Conservation (phyloP, 202 grass and related monocot genomes). For the Tripidium arundinaceum region DNA sequence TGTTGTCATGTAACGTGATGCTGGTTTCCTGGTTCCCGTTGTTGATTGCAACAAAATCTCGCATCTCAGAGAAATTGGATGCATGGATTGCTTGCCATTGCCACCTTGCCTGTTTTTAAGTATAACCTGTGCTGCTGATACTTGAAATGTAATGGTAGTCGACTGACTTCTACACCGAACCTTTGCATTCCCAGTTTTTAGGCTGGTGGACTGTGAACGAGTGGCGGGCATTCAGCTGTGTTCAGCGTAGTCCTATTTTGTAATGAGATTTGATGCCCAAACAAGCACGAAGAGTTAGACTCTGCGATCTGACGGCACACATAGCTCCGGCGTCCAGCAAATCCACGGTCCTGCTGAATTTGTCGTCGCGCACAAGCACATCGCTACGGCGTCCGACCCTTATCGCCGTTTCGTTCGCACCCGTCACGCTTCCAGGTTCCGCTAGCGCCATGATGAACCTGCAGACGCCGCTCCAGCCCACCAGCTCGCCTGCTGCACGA, state of each 20-base stretch:
- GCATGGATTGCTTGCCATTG: not conserved
- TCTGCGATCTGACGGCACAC: not conserved
- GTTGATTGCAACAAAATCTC: not conserved
- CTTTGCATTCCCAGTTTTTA: not conserved
- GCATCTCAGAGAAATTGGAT: not conserved
- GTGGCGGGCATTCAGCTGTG: not conserved
- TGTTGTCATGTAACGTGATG: not conserved
- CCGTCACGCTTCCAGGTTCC: too few species aligned
- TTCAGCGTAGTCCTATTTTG: not conserved
- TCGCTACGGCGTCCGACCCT: not conserved
- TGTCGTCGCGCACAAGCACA: too few species aligned
- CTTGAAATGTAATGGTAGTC: not conserved
- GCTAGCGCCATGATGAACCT: too few species aligned
- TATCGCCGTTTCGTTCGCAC: slow-evolving; percentile 35
- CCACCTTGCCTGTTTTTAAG: not conserved
- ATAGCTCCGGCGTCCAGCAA: not conserved
- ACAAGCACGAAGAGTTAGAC: not conserved
- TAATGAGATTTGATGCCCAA: not conserved
- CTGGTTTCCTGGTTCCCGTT: not conserved
- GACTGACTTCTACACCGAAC: not conserved
- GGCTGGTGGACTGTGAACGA: not conserved
- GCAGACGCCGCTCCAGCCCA: not conserved
- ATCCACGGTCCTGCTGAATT: not conserved
- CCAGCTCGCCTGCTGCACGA: not conserved
- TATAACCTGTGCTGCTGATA: not conserved